These are phyloP conservation scores for Eucalyptus regnans DNA, from an alignment of 345 rosid species.

Conservation along the genomic window DNA sequence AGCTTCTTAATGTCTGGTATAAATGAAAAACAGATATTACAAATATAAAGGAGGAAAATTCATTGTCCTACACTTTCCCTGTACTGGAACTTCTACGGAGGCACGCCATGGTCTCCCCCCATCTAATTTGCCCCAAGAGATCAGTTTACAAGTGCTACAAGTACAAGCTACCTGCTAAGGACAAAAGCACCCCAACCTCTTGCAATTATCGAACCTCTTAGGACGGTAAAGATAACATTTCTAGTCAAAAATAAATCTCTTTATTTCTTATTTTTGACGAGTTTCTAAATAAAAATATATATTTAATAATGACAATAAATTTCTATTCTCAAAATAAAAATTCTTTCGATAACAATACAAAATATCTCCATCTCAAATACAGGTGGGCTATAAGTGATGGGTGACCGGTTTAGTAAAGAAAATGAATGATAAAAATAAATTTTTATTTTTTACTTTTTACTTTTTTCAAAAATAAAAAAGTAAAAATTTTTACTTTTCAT, in stretches of 20 bases:
- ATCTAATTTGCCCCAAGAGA: neutral
- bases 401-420: rapidly evolving
- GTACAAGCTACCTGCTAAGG: neutral
- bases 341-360: rapidly evolving
- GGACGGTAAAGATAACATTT: too few species aligned
- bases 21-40: neutral
- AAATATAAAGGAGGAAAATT: neutral
- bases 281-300: too few species aligned
- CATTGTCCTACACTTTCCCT: neutral
- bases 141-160: neutral
- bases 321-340: too few species aligned
- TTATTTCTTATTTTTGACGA: rapidly evolving
- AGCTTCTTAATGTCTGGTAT: neutral
- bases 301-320: rapidly evolving
- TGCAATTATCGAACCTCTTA: neutral
- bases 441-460: rapidly evolving
- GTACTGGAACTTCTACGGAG: neutral
- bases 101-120: neutral
- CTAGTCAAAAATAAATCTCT: too few species aligned
- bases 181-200: neutral
- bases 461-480: too few species aligned
- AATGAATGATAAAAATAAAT: rapidly evolving
- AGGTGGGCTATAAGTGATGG: rapidly evolving
- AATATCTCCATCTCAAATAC: too few species aligned
- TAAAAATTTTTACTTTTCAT: too few species aligned